Evolutionary conservation across 2,329 filamentous ascomycete genomes (phyloP), one percentile per base, ranked within the genome.

Genomic region (Tricladium varicosporioides): DNA sequence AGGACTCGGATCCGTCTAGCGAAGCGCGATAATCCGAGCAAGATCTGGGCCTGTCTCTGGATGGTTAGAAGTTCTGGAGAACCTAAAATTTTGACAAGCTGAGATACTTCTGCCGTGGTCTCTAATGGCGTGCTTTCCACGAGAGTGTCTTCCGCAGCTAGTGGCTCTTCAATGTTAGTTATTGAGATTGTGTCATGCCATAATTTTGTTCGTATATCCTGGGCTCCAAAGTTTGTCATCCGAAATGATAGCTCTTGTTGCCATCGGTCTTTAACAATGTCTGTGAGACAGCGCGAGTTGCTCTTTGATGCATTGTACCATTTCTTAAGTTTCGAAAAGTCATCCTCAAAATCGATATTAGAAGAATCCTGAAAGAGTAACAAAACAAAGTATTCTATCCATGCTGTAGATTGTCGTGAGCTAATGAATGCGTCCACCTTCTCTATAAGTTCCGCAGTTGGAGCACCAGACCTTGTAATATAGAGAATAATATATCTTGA

Each of bases 371-470:
- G n/a, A 13, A 51, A 10, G n/a, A 43, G 2, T 22, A 51, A 33
- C 22, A 51, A 40, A 16, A 42, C 31, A 10, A 51, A 16, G 15
- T 22, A 51, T 22, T 51, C 49, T 19, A 51, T 43, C 49, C 49
- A 51, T 16, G 33, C 8, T 32, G 49, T 14, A 27, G n/a, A 51
- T 18, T 51, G 33, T 43, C 40, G 9, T 18, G 49, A 51, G 10
- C 32, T 14, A 42, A 43, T 15, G 22, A 51, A 51, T 13, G 16
- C 32, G 33, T 36, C 27, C 9, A 43, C 18, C 40, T 42, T 42
- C n/a, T 14, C 31, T 14, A 22, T 33, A 27, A 22, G 2, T 16
- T n/a, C 49, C 14, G 49, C 2, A 43, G n/a, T 18, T 11, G 36
- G 36, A 42, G 49, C 13, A n/a, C 49, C 49, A 51, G 33, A 15